A percentile compares a stretch with the other conserved stretches of the same genome.
These are phyloP conservation scores for Boletus vinaceobasis DNA, from an alignment of 768 basidiomycete genomes.

Conservation along the genomic window DNA sequence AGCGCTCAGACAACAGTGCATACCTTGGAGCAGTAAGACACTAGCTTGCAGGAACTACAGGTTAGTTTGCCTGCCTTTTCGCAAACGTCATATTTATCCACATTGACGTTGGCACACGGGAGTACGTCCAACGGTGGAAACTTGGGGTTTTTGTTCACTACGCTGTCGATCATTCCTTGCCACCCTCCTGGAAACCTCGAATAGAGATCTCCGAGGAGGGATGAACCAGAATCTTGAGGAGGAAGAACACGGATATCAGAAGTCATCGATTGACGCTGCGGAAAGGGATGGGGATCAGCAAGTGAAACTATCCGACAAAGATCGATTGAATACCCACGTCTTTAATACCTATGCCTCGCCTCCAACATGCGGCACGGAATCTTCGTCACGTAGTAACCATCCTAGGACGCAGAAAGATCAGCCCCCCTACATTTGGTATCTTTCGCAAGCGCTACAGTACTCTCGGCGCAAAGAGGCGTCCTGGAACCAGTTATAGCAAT, in stretches of 20 bases:
- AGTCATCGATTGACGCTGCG: constrained; percentile 5
- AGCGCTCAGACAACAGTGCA: neutral
- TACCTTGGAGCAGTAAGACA: constrained; percentile 44
- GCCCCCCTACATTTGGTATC: constrained; percentile 7
- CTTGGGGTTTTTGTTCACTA: constrained; percentile 12
- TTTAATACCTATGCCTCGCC: constrained; percentile 13
- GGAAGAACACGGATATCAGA: constrained; percentile 20
- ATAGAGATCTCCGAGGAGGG: constrained; percentile 6
- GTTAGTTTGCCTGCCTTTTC: constrained; percentile 29
- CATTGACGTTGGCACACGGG: constrained; percentile 37
- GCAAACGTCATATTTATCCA: constrained; percentile 23
- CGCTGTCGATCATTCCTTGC: constrained; percentile 8
- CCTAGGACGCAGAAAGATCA: constrained; percentile 14
- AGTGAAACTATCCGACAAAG: neutral
- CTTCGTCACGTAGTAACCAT: neutral
- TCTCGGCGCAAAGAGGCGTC: neutral
- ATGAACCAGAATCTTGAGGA: constrained; percentile 10
- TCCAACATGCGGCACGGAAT: constrained; percentile 13
- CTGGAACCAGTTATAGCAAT: neutral
- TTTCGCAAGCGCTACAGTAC: neutral
- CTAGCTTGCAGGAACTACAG: constrained; percentile 35
- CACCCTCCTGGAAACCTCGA: constrained; percentile 12
- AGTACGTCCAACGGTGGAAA: constrained; percentile 26
- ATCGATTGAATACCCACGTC: neutral
- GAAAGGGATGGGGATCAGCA: neutral